A percentile compares a stretch with the other conserved stretches of the same genome.
Conservation (phyloP, 352 stramenopile species). For the Pythium rishiriense region DNA sequence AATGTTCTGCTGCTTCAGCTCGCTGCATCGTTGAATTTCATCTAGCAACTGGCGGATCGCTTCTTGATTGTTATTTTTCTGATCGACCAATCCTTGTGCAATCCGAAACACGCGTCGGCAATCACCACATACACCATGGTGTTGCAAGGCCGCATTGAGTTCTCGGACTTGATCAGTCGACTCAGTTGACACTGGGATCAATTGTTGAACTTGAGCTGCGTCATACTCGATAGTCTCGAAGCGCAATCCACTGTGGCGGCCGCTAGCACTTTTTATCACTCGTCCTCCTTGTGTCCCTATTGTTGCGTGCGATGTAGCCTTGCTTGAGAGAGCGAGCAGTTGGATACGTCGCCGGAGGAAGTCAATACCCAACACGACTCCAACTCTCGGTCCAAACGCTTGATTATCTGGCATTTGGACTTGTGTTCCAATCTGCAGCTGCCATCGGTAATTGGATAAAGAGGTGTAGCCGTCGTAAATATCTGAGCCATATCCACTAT, state of each 20-base stretch:
- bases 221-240: constrained; percentile 30
- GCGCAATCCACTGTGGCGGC: constrained; percentile 8
- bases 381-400: constrained; percentile 16
- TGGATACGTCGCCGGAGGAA: constrained; percentile 8
- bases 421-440: constrained; percentile 9
- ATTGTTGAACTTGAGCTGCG: constrained; percentile 30
- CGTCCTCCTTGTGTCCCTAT: background rate
- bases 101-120: constrained; percentile 53
- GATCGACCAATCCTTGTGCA: constrained; percentile 31
- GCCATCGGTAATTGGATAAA: background rate
- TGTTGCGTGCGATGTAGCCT: background rate
- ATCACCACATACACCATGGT: constrained; percentile 47
- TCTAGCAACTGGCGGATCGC: constrained; percentile 19
- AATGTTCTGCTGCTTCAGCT: constrained; percentile 35
- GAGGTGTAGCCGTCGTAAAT: background rate
- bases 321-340: constrained; percentile 7
- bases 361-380: constrained; percentile 7
- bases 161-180: constrained; percentile 6
- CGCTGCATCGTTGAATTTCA: constrained; percentile 22
- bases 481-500: background rate
- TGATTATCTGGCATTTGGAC: constrained; percentile 12
- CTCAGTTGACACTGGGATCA: constrained; percentile 25
- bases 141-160: constrained; percentile 25
- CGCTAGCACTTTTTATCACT: constrained; percentile 1
- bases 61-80: constrained; percentile 31